Evolutionary conservation across 805 yeast species (phyloP), one percentile per base, ranked within the genome.

Genomic region (Sugiyamaella americana): DNA sequence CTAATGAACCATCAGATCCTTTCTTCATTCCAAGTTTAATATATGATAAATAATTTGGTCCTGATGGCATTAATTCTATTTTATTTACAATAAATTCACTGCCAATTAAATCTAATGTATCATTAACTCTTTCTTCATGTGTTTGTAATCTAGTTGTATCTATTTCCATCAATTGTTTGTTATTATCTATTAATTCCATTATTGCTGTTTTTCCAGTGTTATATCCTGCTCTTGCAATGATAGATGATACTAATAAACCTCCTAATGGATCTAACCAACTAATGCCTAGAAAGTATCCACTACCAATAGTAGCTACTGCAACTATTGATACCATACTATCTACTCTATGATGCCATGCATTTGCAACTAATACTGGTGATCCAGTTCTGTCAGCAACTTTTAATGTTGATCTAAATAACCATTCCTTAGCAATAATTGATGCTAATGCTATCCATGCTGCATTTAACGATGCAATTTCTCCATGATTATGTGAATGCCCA

Each of bases 261-360:
- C 98, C 98, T 47, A 87, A 75, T 2, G 97, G 85, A 63, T 93
- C 98, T 46, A 93, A 68, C 81, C 96, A 87, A 38, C 80, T 80
- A 35, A 87, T 75, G 52, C 81, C 76, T 51, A 88, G 76, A 50
- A 87, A 70, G 55, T 84, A 82, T 29, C 96, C 95, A 1, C 89
- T 81, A 0, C 94, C 76, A 43, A 93, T 93, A 1, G 98, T 88
- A 3, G 80, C 75, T 18, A 91, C 74, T 0, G 98, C 97, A 5
- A 91, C 98, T 19, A 84, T 72, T 0, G 97, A 87, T 1, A 98
- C 94, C 56, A 93, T 64, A 0, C 95, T 84, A 61, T 93, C 98
- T 8, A 91, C 93, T 52, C 98, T 75, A 62, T 93, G 98, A 64
- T 93, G 98, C 98, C 98, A 93, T 2, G 98, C 98, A 61, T 93